These are phyloP conservation scores for Talaromyces sp. DNA, from an alignment of 2,329 filamentous ascomycete genomes.

Conservation along the genomic window DNA sequence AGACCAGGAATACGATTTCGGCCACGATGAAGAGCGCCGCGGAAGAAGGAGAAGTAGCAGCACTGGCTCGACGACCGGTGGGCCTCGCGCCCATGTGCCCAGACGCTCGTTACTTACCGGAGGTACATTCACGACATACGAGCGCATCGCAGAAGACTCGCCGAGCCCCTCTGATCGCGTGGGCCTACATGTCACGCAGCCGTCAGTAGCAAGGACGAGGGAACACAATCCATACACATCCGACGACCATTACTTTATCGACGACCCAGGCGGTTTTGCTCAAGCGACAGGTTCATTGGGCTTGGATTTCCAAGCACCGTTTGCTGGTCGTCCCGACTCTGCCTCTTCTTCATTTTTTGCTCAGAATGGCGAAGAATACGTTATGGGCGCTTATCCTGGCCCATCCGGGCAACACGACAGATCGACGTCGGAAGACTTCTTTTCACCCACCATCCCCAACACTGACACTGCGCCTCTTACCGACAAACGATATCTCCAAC, in stretches of 20 bases:
- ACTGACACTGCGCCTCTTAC: constrained; percentile 57
- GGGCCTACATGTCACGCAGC: constrained; percentile 17
- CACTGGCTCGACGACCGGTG: constrained; percentile 33
- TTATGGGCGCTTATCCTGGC: constrained; percentile 10
- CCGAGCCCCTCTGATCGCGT: constrained; percentile 36
- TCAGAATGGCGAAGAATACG: constrained; percentile 20
- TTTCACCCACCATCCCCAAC: constrained; percentile 46
- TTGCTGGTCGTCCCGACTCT: constrained; percentile 12
- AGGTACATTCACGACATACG: constrained; percentile 42
- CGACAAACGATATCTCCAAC: constrained; percentile 49
- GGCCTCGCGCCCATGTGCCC: constrained; percentile 28
- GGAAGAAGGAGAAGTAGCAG: constrained; percentile 23
- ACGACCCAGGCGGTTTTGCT: constrained; percentile 35
- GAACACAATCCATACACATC: constrained; percentile 15
- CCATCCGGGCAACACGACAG: constrained; percentile 18
- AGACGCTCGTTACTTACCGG: constrained; percentile 35
- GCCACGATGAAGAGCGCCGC: constrained; percentile 22
- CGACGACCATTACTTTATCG: constrained; percentile 20
- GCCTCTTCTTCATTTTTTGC: constrained; percentile 14
- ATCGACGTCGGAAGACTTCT: constrained; percentile 47
- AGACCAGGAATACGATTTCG: constrained; percentile 23
- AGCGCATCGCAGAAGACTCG: constrained; percentile 49
- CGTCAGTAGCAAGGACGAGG: constrained; percentile 16
- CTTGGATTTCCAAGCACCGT: constrained; percentile 31
- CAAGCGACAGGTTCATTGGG: constrained; percentile 38